Evolutionary conservation across 805 yeast species (phyloP), one percentile per base, ranked within the genome.

Genomic region (Lipomyces starkeyi): DNA sequence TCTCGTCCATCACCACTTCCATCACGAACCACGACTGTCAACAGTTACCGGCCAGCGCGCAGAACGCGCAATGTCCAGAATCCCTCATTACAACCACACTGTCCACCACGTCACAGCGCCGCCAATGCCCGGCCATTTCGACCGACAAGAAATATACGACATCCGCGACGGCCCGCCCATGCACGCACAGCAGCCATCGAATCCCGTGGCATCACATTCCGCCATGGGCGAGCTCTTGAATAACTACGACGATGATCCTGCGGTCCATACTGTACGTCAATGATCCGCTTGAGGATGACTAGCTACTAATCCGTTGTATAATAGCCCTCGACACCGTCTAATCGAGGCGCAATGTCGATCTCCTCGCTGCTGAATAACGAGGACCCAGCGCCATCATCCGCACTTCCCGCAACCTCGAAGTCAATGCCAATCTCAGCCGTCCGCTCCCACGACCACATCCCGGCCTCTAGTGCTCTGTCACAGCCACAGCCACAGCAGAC

Each of bases 341-440:
- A 34, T 32, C 67, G 71, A 37, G 59, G 54, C 32, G 71, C 71
- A 22, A 68, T 68, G 71, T 68, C 71, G 17, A 68, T 68, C 61
- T 59, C 62, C 47, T 64, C 71, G 11, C 67, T 68, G 59, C 65
- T 68, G 57, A 68, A 68, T 59, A 62, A 59, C 65, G 71, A 68
- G 49, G 67, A 59, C 25, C 43, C 70, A 13, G 61, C 61, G 35
- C 49, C 59, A 29, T 47, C 67, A 11, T 27, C 65, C 8, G 67
- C 17, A 25, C 65, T 57, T 11, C 29, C 47, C 27, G 22, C 37
- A 17, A 13, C 1, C 34, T 22, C 53, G 66, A 27, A 35, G 63
- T 22, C 14, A 20, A 60, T 60, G 34, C 32, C 64, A 20, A 29
- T 35, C 20, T 35, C 64, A 20, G 27, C 14, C 63, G 37, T 59